Base-by-base conservation (phyloP, 1,284 basidiomycete genomes). In the Xerocomus nothofagi region DNA sequence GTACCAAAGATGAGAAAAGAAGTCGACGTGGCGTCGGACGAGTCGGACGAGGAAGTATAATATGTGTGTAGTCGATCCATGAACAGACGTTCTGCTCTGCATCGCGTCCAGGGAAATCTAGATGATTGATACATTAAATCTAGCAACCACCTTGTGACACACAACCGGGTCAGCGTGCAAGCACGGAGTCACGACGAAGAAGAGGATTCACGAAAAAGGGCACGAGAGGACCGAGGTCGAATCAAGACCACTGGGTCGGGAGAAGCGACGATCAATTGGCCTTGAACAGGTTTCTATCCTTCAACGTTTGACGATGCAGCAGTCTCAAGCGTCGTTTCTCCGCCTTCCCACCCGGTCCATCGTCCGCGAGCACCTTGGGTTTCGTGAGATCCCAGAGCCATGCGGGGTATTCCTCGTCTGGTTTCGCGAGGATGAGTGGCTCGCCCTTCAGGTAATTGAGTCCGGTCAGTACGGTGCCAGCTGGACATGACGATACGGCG, bases 341-440 rank as follows among this genome's bases (percentile, higher is more conserved):
- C 32, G 75, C 81, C 59, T 77, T 76, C 17, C 86, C 85, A 12
- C 87, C 86, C 1, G 84, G 84, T 1, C 84, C 86, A 56, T 89
- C 85, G 49, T 88, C 82, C 21, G 74, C 73, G 38, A 76, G 71
- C 37, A 76, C 74, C 62, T 80, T 80, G 6, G 80, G 76, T 54
- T 79, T 66, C 24, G 92, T 71, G 37, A 94, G 66, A 20, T 78
- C 84, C 92, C 93, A 98, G 38, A 98, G 70, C 94, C 94, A 97
- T 4, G 80, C 66, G 2, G 94, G 94, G 68, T 98, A 97, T 60
- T 88, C 82, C 32, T 89, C 83, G 69, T 98, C 94, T 3, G 88
- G 75, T 11, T 81, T 71, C 1, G 94, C 91, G 11, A 93, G 69
- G 3, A 96, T 84, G 31, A 91, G 86, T 0, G 81, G 73, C 63